These are phyloP conservation scores for Arthroderma sp. DNA, from an alignment of 2,329 filamentous ascomycete genomes.

Conservation along the genomic window DNA sequence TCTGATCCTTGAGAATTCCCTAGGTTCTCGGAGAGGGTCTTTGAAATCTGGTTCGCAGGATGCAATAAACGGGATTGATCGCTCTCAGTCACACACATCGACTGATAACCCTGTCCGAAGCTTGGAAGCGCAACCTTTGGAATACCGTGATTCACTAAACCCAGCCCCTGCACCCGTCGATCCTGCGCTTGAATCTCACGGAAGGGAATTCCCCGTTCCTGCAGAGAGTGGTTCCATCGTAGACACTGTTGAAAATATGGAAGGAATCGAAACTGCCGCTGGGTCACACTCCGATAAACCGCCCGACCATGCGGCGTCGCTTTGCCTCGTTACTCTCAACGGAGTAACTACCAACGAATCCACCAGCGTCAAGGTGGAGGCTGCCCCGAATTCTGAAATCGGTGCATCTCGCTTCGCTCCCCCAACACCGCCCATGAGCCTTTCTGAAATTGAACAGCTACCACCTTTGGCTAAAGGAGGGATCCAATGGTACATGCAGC, in stretches of 20 bases:
- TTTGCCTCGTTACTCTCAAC: background rate
- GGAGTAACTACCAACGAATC: conserved; percentile 1
- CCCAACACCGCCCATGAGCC: conserved; percentile 29
- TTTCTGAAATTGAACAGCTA: conserved; percentile 27
- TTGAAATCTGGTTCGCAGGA: background rate
- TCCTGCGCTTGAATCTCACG: background rate
- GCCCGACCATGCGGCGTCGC: background rate
- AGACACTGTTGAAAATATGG: conserved; percentile 1
- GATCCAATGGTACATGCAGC: conserved; percentile 74
- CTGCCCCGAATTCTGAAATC: conserved; percentile 22
- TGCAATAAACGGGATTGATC: background rate
- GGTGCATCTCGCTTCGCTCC: conserved; percentile 29
- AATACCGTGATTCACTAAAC: background rate
- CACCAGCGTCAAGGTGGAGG: conserved; percentile 2
- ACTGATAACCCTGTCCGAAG: background rate
- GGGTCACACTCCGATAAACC: background rate
- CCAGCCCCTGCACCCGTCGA: background rate
- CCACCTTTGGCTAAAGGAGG: conserved; percentile 56
- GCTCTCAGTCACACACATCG: no score
- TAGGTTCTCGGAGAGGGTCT: conserved; percentile 37
- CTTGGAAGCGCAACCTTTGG: background rate
- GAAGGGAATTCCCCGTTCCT: no score
- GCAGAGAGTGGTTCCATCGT: background rate
- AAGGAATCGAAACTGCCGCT: background rate
- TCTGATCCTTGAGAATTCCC: conserved; percentile 53